A percentile compares a stretch with the other conserved stretches of the same genome.
phyloP scores from a whole-genome alignment of 192 early-diverging fungal species.

The Dissophora globulifera region DNA sequence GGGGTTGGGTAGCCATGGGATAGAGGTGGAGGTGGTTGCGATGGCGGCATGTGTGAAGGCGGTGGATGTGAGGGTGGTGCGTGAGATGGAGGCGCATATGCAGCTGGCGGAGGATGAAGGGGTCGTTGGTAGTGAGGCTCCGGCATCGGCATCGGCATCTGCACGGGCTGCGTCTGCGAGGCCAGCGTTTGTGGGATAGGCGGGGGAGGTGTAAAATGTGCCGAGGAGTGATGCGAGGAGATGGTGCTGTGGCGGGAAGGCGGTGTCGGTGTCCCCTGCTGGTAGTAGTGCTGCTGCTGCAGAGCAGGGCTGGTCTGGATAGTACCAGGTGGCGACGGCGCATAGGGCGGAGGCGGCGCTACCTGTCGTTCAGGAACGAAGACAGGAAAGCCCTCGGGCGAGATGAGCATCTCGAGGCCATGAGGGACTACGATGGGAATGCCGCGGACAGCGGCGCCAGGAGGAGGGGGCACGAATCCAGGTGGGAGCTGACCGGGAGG shows the following conservation, averaged over 20 bases:
- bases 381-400: conserved; percentile 48
- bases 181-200: not conserved
- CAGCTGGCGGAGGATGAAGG: not conserved
- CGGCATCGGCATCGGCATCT: conserved; percentile 24
- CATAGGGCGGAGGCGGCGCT: conserved; percentile 7
- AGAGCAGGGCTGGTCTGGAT: conserved; percentile 14
- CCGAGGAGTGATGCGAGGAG: conserved; percentile 14
- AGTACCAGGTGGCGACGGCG: conserved; percentile 3
- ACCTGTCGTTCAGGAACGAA: conserved; percentile 35
- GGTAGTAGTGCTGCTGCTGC: conserved; percentile 9
- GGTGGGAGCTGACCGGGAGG: conserved; percentile 43
- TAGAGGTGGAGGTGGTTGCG: not conserved
- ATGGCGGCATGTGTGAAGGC: not conserved
- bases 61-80: not conserved
- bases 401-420: conserved; percentile 52
- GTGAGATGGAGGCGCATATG: not conserved
- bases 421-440: conserved; percentile 48
- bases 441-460: conserved; percentile 42
- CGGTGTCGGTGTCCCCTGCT: conserved; percentile 10
- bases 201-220: conserved; percentile 6
- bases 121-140: conserved; percentile 3
- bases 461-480: conserved; percentile 44
- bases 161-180: not conserved
- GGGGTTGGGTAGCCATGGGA: not conserved
- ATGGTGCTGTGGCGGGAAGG: conserved; percentile 31